Conservation (phyloP, 306 rosid species). For the Gynostemma pentaphyllum region DNA sequence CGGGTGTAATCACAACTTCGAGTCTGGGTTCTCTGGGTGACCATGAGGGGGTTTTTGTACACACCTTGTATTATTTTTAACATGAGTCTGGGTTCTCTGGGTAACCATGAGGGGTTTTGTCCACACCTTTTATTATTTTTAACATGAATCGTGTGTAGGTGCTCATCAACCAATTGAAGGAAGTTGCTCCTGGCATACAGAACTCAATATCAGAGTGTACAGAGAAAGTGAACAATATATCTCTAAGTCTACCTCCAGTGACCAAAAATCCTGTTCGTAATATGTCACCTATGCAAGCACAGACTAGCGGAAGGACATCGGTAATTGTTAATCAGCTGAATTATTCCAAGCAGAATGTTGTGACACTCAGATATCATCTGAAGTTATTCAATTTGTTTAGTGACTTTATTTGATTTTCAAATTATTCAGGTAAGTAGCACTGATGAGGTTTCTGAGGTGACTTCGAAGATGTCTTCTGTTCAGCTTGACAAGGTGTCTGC, state of each 20-base stretch:
- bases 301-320: constrained; percentile 61
- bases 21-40: neutral
- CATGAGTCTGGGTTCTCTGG: neutral
- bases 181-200: constrained; percentile 92
- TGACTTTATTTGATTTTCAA: constrained; percentile 6
- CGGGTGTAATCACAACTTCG: neutral
- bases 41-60: neutral
- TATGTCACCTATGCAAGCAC: constrained; percentile 63
- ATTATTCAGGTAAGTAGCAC: constrained; percentile 49
- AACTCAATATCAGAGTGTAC: constrained; percentile 93
- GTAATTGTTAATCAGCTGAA: constrained; percentile 26
- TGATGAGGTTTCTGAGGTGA: constrained; percentile 66
- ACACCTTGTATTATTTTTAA: constrained; percentile 9
- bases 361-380: neutral
- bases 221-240: constrained; percentile 65
- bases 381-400: constrained; percentile 2
- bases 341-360: neutral
- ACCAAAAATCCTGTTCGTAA: constrained; percentile 52
- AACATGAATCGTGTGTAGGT: constrained; percentile 36
- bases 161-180: constrained; percentile 92
- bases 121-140: constrained; percentile 7
- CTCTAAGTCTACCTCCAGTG: constrained; percentile 59
- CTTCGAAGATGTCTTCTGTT: constrained; percentile 59
- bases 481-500: constrained; percentile 78
- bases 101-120: neutral